phyloP scores from a whole-genome alignment of 1,139 yeast genomes.

The Candida anutae region DNA sequence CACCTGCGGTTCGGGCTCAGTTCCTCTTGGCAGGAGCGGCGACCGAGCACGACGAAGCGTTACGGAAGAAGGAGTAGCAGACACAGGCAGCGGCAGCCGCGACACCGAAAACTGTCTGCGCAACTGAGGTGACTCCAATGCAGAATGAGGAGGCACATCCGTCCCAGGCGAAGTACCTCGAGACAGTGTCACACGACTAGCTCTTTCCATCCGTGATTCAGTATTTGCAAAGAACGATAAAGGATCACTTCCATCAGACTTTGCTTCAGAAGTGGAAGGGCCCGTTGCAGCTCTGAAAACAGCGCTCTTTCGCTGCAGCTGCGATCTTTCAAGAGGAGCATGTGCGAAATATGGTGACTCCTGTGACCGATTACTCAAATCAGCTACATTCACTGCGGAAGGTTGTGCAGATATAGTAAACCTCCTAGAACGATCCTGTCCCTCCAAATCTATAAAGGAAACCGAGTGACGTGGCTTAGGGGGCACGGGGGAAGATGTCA shows the following conservation, averaged over 20 bases:
- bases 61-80: slow-evolving; percentile 1
- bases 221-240: not conserved
- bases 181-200: slow-evolving; percentile 3
- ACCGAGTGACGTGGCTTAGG: slow-evolving; percentile 20
- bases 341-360: slow-evolving; percentile 3
- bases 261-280: slow-evolving; percentile 5
- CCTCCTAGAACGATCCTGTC: slow-evolving; percentile 32
- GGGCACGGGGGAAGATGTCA: too few relatives aligned
- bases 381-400: slow-evolving; percentile 9
- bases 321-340: slow-evolving; percentile 1
- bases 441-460: slow-evolving; percentile 33
- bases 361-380: slow-evolving; percentile 3
- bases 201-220: not conserved
- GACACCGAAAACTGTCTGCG: slow-evolving; percentile 7
- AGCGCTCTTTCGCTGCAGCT: not conserved
- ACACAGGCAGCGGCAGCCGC: slow-evolving; percentile 5
- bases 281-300: slow-evolving; percentile 1
- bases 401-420: slow-evolving; percentile 44
- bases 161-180: slow-evolving; percentile 9
- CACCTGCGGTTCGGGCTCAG: too few relatives aligned
- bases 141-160: slow-evolving; percentile 4
- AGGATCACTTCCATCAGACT: slow-evolving; percentile 1
- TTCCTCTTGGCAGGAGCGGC: too few relatives aligned
- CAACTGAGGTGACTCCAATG: slow-evolving; percentile 3
- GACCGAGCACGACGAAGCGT: too few relatives aligned